Evolutionary conservation across 495 filamentous ascomycete genomes (phyloP).

Genomic region (Trypethelium eluteriae): DNA sequence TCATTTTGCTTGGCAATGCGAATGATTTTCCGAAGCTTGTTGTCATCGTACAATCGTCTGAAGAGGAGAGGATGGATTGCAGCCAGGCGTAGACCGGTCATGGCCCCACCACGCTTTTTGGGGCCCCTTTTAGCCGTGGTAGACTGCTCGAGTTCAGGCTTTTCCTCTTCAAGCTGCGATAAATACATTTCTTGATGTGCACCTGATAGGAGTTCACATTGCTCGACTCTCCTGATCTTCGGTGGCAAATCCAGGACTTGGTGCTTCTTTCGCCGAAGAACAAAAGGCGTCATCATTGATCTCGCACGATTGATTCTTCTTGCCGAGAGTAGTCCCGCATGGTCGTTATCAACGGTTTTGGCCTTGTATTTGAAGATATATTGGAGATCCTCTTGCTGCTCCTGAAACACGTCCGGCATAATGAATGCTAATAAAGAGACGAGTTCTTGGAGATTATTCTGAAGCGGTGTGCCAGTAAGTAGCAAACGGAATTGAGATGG

Average conservation of each 20-base stretch:
- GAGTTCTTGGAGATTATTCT: conserved; percentile 92
- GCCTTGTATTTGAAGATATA: conserved; percentile 86
- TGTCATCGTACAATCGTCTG: conserved; percentile 67
- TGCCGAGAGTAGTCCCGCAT: conserved; percentile 67
- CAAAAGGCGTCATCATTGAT: conserved; percentile 90
- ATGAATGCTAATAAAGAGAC: conserved; percentile 84
- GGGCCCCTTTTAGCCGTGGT: conserved; percentile 49
- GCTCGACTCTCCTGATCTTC: conserved; percentile 71
- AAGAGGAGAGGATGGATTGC: conserved; percentile 89
- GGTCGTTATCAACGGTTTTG: conserved; percentile 60
- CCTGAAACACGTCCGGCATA: conserved; percentile 70
- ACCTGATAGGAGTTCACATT: conserved; percentile 61
- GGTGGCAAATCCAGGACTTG: conserved; percentile 82
- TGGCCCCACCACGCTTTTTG: conserved; percentile 51
- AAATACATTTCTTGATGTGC: conserved; percentile 66
- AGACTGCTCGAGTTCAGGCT: conserved; percentile 49
- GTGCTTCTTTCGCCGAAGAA: conserved; percentile 85
- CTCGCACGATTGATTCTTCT: conserved; percentile 80
- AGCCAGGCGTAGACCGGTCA: conserved; percentile 88
- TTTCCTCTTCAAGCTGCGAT: conserved; percentile 47
- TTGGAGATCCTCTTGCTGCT: conserved; percentile 64
- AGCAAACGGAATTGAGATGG: conserved; percentile 70
- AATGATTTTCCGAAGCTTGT: conserved; percentile 63
- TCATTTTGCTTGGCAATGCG: conserved; percentile 57
- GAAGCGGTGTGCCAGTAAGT: conserved; percentile 86